phyloP scores from a whole-genome alignment of 2,329 filamentous ascomycete genomes.

The Botryotinia convoluta region DNA sequence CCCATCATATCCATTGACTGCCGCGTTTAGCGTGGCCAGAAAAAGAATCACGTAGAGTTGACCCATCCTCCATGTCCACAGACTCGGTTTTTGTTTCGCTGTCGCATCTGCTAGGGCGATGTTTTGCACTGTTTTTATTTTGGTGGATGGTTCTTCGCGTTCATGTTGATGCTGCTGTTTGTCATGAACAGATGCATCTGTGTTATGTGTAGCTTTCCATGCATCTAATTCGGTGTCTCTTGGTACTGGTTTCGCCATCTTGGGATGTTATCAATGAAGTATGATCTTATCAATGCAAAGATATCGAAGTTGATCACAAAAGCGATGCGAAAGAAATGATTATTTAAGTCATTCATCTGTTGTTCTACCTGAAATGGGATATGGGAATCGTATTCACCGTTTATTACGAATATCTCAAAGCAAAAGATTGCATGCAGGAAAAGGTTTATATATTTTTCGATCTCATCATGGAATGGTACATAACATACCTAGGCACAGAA shows the following conservation, averaged over 20 bases:
- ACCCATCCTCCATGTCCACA: slow-evolving; percentile 13
- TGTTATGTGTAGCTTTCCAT: neutral
- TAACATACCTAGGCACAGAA: neutral
- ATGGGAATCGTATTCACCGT: neutral
- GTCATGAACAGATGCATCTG: neutral
- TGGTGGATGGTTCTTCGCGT: neutral
- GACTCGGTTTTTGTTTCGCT: slow-evolving; percentile 10
- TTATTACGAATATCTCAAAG: neutral
- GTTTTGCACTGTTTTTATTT: neutral
- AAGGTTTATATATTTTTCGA: neutral
- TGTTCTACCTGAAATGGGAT: neutral
- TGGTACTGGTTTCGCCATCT: neutral
- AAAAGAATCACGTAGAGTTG: slow-evolving; percentile 25
- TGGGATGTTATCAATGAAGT: neutral
- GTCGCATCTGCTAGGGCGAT: slow-evolving; percentile 9
- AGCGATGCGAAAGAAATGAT: neutral
- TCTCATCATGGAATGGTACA: neutral
- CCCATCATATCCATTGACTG: slow-evolving; percentile 48
- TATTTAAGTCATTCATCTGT: neutral
- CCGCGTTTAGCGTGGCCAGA: slow-evolving; percentile 27
- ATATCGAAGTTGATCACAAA: neutral
- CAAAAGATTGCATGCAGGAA: neutral
- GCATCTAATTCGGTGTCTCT: neutral
- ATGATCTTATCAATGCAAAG: neutral
- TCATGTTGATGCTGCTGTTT: neutral